A percentile compares a stretch with the other conserved stretches of the same genome.
phyloP scores from a whole-genome alignment of 2,329 filamentous ascomycete species.

The Trichoderma harzianum region DNA sequence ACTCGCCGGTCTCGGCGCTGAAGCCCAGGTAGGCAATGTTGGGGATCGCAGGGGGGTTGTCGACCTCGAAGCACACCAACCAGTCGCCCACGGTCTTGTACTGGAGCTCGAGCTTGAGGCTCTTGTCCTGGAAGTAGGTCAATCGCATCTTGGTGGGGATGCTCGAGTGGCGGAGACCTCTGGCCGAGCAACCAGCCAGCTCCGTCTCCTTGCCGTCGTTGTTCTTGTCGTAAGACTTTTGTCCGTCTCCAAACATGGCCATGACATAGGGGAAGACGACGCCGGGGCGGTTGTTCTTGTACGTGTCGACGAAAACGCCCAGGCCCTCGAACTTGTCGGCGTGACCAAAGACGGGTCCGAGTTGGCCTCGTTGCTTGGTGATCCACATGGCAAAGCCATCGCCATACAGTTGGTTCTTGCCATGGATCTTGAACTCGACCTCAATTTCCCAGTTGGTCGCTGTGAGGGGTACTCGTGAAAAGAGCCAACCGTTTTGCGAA shows the following conservation, averaged over 20 bases:
- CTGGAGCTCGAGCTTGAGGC: constrained; percentile 83
- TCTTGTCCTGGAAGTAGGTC: constrained; percentile 96
- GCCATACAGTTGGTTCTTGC: constrained; percentile 84
- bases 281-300: constrained; percentile 98
- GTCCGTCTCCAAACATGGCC: constrained; percentile 94
- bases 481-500: constrained; percentile 90
- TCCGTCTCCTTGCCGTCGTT: constrained; percentile 94
- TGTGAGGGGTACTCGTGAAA: constrained; percentile 88
- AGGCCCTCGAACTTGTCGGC: constrained; percentile 88
- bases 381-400: constrained; percentile 98
- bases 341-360: constrained; percentile 83
- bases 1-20: constrained; percentile 88
- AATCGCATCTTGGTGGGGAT: constrained; percentile 81
- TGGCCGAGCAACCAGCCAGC: constrained; percentile 89
- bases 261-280: constrained; percentile 97
- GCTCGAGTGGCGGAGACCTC: constrained; percentile 77
- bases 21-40: constrained; percentile 72
- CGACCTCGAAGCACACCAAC: constrained; percentile 81
- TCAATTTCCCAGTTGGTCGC: constrained; percentile 99
- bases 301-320: constrained; percentile 95
- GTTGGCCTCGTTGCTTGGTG: constrained; percentile 81
- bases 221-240: constrained; percentile 84
- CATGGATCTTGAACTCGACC: constrained; percentile 91
- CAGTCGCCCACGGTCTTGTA: constrained; percentile 90
- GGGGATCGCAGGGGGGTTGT: constrained; percentile 71